Percentiles rank a stretch among this genome's conserved stretches.
These are phyloP conservation scores for Suillus spraguei DNA, from an alignment of 768 basidiomycete species.

Conservation along the genomic window DNA sequence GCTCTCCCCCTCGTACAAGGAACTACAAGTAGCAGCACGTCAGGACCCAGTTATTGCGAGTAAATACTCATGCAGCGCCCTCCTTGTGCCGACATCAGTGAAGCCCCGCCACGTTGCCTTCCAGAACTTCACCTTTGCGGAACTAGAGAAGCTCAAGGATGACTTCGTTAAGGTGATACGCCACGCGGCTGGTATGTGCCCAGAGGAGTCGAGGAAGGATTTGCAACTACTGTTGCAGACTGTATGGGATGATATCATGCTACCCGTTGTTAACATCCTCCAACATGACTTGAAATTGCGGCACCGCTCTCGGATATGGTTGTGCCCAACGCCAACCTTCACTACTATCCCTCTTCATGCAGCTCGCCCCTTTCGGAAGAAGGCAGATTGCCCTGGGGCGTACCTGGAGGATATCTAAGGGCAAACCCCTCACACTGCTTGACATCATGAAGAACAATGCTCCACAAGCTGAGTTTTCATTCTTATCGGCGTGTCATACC, in stretches of 20 bases:
- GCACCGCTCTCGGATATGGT: neutral
- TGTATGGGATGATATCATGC: too few species aligned
- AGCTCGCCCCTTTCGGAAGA: too few species aligned
- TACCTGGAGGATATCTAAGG: too few species aligned
- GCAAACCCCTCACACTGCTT: neutral
- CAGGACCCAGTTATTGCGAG: conserved; percentile 16
- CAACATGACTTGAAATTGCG: too few species aligned
- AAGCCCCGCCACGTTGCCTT: neutral
- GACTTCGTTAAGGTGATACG: too few species aligned
- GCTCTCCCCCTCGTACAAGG: conserved; percentile 13
- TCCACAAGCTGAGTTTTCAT: conserved; percentile 8
- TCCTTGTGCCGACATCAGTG: conserved; percentile 10
- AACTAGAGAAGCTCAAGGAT: neutral
- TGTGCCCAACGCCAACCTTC: neutral
- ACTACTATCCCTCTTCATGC: neutral
- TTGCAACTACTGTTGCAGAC: too few species aligned
- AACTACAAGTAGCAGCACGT: conserved; percentile 19
- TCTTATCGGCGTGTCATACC: conserved; percentile 28
- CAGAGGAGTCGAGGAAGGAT: neutral
- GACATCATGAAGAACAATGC: conserved; percentile 8
- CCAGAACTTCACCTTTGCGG: too few species aligned
- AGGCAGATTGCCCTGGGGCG: too few species aligned
- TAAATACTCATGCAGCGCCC: conserved; percentile 16
- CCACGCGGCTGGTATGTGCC: too few species aligned
- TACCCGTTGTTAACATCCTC: neutral